Evolutionary conservation across 352 stramenopile genomes (phyloP).

Genomic region (Hyaloperonospora brassicae): DNA sequence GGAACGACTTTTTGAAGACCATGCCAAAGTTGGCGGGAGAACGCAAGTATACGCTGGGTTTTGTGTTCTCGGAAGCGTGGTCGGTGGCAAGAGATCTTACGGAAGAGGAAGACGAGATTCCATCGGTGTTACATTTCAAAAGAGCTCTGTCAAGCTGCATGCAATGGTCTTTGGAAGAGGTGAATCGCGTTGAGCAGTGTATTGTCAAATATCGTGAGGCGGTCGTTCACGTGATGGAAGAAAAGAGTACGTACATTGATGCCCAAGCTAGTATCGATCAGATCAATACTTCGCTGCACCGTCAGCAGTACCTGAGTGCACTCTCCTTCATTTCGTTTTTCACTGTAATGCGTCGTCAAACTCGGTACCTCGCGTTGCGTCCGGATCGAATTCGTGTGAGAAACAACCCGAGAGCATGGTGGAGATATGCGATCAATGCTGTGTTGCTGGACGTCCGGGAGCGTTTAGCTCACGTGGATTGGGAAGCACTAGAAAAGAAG

Average conservation of each 20-base stretch:
- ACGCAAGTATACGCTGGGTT: conserved; percentile 74
- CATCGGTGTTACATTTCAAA: conserved; percentile 66
- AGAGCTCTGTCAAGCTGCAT: conserved; percentile 64
- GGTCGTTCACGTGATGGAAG: conserved; percentile 76
- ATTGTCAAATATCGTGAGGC: conserved; percentile 70
- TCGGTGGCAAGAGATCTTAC: conserved; percentile 59
- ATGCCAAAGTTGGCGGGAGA: conserved; percentile 70
- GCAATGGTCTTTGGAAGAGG: conserved; percentile 57
- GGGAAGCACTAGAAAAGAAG: conserved; percentile 35
- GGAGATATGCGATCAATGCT: conserved; percentile 65
- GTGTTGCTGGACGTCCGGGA: conserved; percentile 68
- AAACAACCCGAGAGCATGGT: conserved; percentile 55
- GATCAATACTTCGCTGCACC: conserved; percentile 52
- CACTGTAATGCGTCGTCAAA: conserved; percentile 48
- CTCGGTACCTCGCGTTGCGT: conserved; percentile 49
- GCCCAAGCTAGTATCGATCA: conserved; percentile 63
- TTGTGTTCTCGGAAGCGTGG: conserved; percentile 83
- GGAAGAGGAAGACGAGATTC: conserved; percentile 72
- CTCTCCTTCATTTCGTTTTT: conserved; percentile 71
- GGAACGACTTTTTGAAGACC: conserved; percentile 53
- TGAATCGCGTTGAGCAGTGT: conserved; percentile 47
- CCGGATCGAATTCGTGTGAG: conserved; percentile 35
- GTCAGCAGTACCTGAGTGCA: conserved; percentile 66
- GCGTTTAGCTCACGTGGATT: conserved; percentile 62
- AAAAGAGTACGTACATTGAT: conserved; percentile 86